Conservation (phyloP, 192 early-diverging fungal genomes). For the Gamsiella multidivaricata region DNA sequence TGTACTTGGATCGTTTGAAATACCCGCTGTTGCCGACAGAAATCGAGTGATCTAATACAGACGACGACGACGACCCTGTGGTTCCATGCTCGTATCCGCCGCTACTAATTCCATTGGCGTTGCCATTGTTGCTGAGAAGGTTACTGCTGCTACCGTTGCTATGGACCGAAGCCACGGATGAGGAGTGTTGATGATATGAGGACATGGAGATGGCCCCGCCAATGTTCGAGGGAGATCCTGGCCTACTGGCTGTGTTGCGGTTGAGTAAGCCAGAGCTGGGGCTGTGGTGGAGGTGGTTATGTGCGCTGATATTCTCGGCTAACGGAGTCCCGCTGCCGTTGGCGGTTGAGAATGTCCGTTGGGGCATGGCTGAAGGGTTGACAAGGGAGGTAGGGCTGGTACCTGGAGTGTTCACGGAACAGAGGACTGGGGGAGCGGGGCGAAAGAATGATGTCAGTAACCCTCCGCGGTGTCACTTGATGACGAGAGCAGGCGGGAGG, state of each 20-base stretch:
- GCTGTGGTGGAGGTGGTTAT: constrained; percentile 18
- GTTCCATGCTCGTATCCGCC: not conserved
- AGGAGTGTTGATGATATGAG: constrained; percentile 14
- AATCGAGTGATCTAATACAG: constrained; percentile 23
- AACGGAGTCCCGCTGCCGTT: constrained; percentile 13
- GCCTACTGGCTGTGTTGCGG: constrained; percentile 40
- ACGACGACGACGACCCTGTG: constrained; percentile 13
- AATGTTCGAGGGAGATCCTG: constrained; percentile 22
- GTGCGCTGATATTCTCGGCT: constrained; percentile 17
- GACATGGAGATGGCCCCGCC: constrained; percentile 5
- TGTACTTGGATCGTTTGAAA: constrained; percentile 36
- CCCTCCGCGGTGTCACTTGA: too few species aligned
- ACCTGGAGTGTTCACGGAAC: not conserved
- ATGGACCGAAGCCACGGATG: constrained; percentile 1
- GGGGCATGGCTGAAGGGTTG: constrained; percentile 21
- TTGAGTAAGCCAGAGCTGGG: constrained; percentile 30
- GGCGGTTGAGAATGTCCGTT: constrained; percentile 27
- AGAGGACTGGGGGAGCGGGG: not conserved
- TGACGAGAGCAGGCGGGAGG: too few species aligned
- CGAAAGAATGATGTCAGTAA: not conserved
- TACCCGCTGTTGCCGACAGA: constrained; percentile 25
- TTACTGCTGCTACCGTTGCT: constrained; percentile 15
- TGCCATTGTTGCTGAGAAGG: not conserved
- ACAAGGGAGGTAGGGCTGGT: not conserved
- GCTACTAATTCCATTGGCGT: not conserved